phyloP scores from a whole-genome alignment of 192 early-diverging fungal species.

The Chytriomyces confervae region DNA sequence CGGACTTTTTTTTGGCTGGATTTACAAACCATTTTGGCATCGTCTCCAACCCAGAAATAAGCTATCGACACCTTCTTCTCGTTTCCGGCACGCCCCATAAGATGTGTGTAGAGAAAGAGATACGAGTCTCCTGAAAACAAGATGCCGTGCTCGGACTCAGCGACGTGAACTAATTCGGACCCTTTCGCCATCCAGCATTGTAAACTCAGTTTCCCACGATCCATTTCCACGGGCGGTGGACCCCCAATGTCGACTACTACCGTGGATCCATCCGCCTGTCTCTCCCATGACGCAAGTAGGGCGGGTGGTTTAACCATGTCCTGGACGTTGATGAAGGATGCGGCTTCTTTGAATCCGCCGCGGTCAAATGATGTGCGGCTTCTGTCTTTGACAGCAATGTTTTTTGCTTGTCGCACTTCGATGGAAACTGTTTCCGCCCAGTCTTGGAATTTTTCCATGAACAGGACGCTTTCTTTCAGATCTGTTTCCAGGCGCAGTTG shows the following conservation, averaged over 20 bases:
- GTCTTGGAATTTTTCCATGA: constrained; percentile 46
- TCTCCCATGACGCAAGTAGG: constrained; percentile 39
- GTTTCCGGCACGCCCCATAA: constrained; percentile 41
- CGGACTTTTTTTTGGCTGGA: neutral
- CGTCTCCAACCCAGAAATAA: constrained; percentile 50
- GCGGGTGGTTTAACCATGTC: constrained; percentile 44
- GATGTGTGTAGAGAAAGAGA: constrained; percentile 39
- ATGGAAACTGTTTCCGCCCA: constrained; percentile 42
- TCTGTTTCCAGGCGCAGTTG: constrained; percentile 31
- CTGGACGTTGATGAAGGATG: constrained; percentile 21
- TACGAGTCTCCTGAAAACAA: constrained; percentile 45
- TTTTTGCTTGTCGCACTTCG: constrained; percentile 31
- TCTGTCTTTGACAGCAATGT: constrained; percentile 45
- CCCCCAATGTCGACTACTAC: constrained; percentile 35
- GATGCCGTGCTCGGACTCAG: constrained; percentile 31
- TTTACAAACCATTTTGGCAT: constrained; percentile 37
- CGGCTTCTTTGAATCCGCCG: constrained; percentile 27
- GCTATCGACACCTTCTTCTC: constrained; percentile 40
- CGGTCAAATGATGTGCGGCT: constrained; percentile 41
- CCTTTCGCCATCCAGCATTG: constrained; percentile 28
- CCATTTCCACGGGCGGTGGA: constrained; percentile 34
- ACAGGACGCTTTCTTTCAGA: constrained; percentile 38
- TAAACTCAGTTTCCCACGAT: constrained; percentile 37
- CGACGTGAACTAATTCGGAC: constrained; percentile 17
- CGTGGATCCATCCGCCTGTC: constrained; percentile 23